phyloP scores from a whole-genome alignment of 2,329 filamentous ascomycete genomes.

The Parastagonospora avenae region DNA sequence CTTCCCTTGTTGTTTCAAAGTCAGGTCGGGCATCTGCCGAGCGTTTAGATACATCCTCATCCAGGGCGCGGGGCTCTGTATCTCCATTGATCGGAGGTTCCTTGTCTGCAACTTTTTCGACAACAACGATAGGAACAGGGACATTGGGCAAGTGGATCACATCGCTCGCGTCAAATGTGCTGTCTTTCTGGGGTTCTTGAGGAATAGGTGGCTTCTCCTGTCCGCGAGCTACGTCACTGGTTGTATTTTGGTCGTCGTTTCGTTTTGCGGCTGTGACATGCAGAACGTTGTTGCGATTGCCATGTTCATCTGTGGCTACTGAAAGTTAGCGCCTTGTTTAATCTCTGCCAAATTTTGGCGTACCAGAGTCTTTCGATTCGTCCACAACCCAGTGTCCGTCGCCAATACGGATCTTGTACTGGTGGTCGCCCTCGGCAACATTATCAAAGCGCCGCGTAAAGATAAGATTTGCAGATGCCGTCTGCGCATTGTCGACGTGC shows the following conservation, averaged over 20 bases:
- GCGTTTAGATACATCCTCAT: constrained; percentile 20
- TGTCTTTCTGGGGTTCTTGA: constrained; percentile 22
- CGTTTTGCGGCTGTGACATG: constrained; percentile 32
- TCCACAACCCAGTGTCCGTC: constrained; percentile 70
- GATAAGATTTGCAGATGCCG: constrained; percentile 58
- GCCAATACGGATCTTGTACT: constrained; percentile 77
- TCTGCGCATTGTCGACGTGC: constrained; percentile 53
- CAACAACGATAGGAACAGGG: constrained; percentile 27
- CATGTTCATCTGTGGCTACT: constrained; percentile 57
- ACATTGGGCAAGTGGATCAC: constrained; percentile 6
- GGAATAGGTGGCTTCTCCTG: not conserved
- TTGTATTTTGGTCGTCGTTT: not conserved
- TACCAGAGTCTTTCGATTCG: constrained; percentile 65
- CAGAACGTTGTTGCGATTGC: constrained; percentile 61
- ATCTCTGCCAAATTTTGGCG: constrained; percentile 20
- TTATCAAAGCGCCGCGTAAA: constrained; percentile 64
- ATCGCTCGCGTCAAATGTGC: constrained; percentile 10
- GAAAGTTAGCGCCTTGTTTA: constrained; percentile 18
- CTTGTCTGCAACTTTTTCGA: constrained; percentile 27
- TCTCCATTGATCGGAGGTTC: constrained; percentile 24
- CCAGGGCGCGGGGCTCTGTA: constrained; percentile 12
- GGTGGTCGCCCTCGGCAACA: constrained; percentile 64
- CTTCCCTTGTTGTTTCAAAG: constrained; percentile 16
- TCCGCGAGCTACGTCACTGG: not conserved
- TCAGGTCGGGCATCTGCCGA: constrained; percentile 29